Percentiles rank a stretch among this genome's conserved stretches.
Conservation (phyloP, 192 early-diverging fungal genomes). For the Backusella tarrabulga region DNA sequence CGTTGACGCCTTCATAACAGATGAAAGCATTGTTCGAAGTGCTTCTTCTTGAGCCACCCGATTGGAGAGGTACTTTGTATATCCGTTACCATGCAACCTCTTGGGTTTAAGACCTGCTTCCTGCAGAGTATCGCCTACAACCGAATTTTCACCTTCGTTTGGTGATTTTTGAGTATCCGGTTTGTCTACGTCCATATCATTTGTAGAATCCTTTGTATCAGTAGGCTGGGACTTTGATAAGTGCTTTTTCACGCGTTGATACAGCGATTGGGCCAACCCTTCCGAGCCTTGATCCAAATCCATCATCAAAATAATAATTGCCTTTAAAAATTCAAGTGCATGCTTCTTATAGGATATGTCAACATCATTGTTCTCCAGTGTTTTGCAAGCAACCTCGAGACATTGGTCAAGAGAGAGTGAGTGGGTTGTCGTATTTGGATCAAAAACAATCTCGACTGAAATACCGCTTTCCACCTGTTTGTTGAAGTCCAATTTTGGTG, state of each 20-base stretch:
- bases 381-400: slow-evolving; percentile 49
- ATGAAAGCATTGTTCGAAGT: slow-evolving; percentile 54
- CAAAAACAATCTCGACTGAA: slow-evolving; percentile 61
- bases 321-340: slow-evolving; percentile 67
- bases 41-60: slow-evolving; percentile 64
- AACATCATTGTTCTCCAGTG: slow-evolving; percentile 52
- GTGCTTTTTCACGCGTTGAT: slow-evolving; percentile 39
- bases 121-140: slow-evolving; percentile 16
- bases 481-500: slow-evolving; percentile 50
- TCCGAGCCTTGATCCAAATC: slow-evolving; percentile 58
- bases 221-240: background rate
- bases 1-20: slow-evolving; percentile 65
- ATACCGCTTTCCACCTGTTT: slow-evolving; percentile 52
- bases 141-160: slow-evolving; percentile 51
- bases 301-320: slow-evolving; percentile 64
- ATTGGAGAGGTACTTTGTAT: slow-evolving; percentile 42
- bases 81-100: slow-evolving; percentile 25
- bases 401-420: slow-evolving; percentile 59
- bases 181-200: background rate
- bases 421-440: slow-evolving; percentile 45
- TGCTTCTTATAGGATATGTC: slow-evolving; percentile 54
- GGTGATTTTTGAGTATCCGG: slow-evolving; percentile 23
- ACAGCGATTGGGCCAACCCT: slow-evolving; percentile 41
- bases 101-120: slow-evolving; percentile 28
- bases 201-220: slow-evolving; percentile 5